These are phyloP conservation scores for Citrus cavaleriei DNA, from an alignment of 345 rosid genomes.

Conservation along the genomic window DNA sequence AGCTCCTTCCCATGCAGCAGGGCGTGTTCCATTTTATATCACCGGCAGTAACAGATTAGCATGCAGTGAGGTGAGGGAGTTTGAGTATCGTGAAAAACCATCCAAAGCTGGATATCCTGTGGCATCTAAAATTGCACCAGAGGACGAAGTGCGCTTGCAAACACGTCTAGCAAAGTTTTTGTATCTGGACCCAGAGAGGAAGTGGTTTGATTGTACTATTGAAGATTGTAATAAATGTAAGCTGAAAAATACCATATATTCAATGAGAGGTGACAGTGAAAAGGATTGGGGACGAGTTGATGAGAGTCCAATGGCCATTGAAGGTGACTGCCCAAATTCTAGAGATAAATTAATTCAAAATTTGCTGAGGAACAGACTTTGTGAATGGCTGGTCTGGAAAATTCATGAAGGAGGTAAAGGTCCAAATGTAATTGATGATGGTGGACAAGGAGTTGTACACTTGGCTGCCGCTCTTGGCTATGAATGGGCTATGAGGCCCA, in stretches of 20 bases:
- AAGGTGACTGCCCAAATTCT: conserved; percentile 9
- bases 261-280: conserved; percentile 8
- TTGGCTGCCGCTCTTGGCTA: conserved; percentile 66
- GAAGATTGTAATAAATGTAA: conserved; percentile 40
- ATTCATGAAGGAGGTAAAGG: conserved; percentile 51
- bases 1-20: conserved; percentile 52
- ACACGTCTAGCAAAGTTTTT: conserved; percentile 44
- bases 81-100: conserved; percentile 54
- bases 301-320: conserved; percentile 5
- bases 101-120: conserved; percentile 7
- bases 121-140: conserved; percentile 10
- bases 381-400: conserved; percentile 48
- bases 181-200: conserved; percentile 19
- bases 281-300: conserved; percentile 13
- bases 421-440: conserved; percentile 40
- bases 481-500: conserved; percentile 50
- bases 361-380: conserved; percentile 47
- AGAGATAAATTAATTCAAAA: conserved; percentile 38
- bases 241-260: conserved; percentile 30
- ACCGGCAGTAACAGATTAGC: conserved; percentile 66
- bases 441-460: conserved; percentile 64
- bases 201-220: conserved; percentile 28
- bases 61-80: conserved; percentile 73
- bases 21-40: conserved; percentile 60
- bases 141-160: conserved; percentile 38